These are phyloP conservation scores for Globisporangium iwayamae DNA, from an alignment of 352 stramenopile species.

Conservation along the genomic window DNA sequence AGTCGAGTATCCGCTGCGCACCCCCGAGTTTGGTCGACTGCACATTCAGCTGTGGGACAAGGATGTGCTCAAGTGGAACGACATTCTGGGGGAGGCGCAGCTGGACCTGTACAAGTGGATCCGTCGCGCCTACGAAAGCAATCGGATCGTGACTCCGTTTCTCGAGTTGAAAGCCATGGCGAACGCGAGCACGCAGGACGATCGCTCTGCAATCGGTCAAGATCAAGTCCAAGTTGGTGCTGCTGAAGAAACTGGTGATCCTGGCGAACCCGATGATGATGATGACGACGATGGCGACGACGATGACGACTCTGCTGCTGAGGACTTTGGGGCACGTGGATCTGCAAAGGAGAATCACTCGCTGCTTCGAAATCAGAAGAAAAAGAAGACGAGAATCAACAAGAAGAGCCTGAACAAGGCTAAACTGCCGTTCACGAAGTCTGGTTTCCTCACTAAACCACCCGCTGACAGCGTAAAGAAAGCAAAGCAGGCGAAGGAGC, in stretches of 20 bases:
- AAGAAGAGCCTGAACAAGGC: constrained; percentile 14
- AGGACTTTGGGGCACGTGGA: constrained; percentile 3
- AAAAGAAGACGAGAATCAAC: constrained; percentile 18
- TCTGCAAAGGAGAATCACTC: constrained; percentile 39
- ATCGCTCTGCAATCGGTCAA: background rate
- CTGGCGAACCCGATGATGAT: background rate
- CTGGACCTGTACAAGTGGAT: constrained; percentile 86
- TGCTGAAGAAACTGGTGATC: background rate
- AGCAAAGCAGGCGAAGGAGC: constrained; percentile 40
- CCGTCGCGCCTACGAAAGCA: constrained; percentile 52
- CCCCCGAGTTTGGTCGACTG: constrained; percentile 80
- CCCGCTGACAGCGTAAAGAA: constrained; percentile 19
- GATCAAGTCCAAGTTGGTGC: background rate
- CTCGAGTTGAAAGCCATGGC: constrained; percentile 46
- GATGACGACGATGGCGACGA: background rate
- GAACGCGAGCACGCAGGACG: background rate
- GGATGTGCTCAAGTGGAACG: constrained; percentile 91
- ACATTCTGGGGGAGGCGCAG: constrained; percentile 84
- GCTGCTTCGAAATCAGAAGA: constrained; percentile 26
- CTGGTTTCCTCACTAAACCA: constrained; percentile 26
- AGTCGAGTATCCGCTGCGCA: constrained; percentile 74
- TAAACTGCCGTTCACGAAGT: constrained; percentile 19
- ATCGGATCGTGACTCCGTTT: constrained; percentile 58
- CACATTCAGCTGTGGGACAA: constrained; percentile 93
- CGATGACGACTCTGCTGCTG: constrained; percentile 14